phyloP scores from a whole-genome alignment of 1,139 yeast species.

The Pichia sp. region DNA sequence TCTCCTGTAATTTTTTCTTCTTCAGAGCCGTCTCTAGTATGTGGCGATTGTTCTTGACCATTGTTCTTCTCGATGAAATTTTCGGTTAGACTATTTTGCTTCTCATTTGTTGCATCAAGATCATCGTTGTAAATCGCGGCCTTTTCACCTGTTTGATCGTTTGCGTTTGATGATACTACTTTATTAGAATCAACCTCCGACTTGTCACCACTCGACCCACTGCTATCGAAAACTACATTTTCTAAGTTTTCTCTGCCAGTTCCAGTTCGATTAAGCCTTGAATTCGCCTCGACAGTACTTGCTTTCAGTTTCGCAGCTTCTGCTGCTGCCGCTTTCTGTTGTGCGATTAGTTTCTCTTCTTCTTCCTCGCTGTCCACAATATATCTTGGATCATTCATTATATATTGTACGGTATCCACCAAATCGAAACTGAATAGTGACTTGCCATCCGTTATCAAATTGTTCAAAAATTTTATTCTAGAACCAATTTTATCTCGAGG shows the following conservation, averaged over 20 bases:
- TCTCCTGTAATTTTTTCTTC: no score
- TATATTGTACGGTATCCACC: slow-evolving; percentile 11
- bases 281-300: no score
- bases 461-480: slow-evolving; percentile 21
- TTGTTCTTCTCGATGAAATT: neutral
- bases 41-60: no score
- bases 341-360: slow-evolving; percentile 1
- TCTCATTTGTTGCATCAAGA: neutral
- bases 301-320: no score
- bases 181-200: no score
- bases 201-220: no score
- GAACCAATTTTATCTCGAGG: slow-evolving; percentile 14
- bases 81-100: neutral
- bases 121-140: neutral
- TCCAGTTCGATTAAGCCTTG: no score
- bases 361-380: slow-evolving; percentile 15
- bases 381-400: slow-evolving; percentile 9
- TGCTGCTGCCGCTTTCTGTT: neutral
- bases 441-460: slow-evolving; percentile 25
- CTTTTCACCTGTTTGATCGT: no score
- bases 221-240: no score
- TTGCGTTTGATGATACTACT: no score
- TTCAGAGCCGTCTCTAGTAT: no score
- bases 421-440: slow-evolving; percentile 19
- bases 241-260: no score